Base-by-base conservation (phyloP, 257 asterid species). In the Nicotiana sylvestris region DNA sequence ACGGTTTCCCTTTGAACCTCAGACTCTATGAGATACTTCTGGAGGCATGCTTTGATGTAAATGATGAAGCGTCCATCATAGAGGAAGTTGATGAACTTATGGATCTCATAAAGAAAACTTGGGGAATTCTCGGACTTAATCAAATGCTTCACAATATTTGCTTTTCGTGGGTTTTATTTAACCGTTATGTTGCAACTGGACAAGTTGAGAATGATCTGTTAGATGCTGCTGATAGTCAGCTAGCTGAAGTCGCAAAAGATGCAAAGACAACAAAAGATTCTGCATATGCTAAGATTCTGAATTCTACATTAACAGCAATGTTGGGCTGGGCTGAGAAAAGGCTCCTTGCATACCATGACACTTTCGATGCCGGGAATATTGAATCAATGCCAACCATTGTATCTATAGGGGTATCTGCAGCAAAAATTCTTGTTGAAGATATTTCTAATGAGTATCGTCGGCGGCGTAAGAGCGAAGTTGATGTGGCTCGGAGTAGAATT, bases 241-340 rank as follows among this genome's bases (percentile, higher is more conserved):
- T 96, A 49, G 89, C 90, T 85, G 99, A 94, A 88, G 98, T 96
- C 53, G 90, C 97, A 16, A 96, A 94, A 89, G 99, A 96, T 89
- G 97, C 93, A 30, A 94, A 93, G 87, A 86, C 87, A 55, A 89
- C 92, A 18, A 94, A 94, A 85, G 99, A 94, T 88, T 91, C 97
- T 6, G 76, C 77, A 82, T 96, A 93, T 81, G 86, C 98, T 6
- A 93, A 90, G 87, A 85, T 94, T 65, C 89, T 96, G 92, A 93
- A 92, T 87, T 92, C 98, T 79, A 92, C 97, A 1, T 87, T 96
- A 90, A 94, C 98, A 61, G 95, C 99, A 37, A 91, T 94, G 85
- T 88, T 96, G 89, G 97, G 99, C 60, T 96, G 98, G 99, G 94
- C 98, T 72, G 99, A 96, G 93, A 96, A 96, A 85, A 90, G 98